Conservation (phyloP, 179 eudicot species). For the Sideroxylon spinosum region DNA sequence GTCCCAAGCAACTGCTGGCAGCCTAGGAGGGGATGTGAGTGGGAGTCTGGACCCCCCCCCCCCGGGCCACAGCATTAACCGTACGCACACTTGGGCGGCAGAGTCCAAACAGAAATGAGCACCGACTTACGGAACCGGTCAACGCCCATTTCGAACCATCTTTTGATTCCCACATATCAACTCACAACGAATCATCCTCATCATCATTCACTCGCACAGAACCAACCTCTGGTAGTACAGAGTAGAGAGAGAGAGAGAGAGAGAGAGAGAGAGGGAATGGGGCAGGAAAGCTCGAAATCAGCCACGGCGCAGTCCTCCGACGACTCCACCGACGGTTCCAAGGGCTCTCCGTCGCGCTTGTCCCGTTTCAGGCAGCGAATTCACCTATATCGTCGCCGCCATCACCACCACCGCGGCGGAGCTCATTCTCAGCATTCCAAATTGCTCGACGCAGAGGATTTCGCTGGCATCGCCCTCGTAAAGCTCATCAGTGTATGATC, state of each 20-base stretch:
- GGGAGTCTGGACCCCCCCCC: no score
- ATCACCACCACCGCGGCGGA: conserved; percentile 20
- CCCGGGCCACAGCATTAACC: no score
- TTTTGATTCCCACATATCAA: no score
- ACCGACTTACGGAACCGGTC: no score
- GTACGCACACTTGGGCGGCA: no score
- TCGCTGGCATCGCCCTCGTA: conserved; percentile 71
- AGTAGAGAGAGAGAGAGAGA: background rate
- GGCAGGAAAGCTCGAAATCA: conserved; percentile 48
- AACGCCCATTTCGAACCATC: no score
- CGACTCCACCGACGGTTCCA: conserved; percentile 20
- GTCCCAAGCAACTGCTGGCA: no score
- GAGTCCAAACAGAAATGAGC: no score
- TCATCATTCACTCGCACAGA: no score
- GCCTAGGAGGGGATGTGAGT: no score
- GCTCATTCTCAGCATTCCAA: conserved; percentile 24
- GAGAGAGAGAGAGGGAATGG: conserved; percentile 37
- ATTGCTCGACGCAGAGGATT: conserved; percentile 39
- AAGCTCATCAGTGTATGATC: conserved; percentile 40
- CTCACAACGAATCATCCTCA: no score
- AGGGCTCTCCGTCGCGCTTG: conserved; percentile 29
- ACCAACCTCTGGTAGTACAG: no score
- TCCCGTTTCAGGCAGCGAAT: conserved; percentile 36
- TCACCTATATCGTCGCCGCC: conserved; percentile 31
- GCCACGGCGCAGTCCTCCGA: conserved; percentile 11